Evolutionary conservation across 495 filamentous ascomycete genomes (phyloP), one percentile per base, ranked within the genome.

Genomic region (Opeltia flavorubescens): DNA sequence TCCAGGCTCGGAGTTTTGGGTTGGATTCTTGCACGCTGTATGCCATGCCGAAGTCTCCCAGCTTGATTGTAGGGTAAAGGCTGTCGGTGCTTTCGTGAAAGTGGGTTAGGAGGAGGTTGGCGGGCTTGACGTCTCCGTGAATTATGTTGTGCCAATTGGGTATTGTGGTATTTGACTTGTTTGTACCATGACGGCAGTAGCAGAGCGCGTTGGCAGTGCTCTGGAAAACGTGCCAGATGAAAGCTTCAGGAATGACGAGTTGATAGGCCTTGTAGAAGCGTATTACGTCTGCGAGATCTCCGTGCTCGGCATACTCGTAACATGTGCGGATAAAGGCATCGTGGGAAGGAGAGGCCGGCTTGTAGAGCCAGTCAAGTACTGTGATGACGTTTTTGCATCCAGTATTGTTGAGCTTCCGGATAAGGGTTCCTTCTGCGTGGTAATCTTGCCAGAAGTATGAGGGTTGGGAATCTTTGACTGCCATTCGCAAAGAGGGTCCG

Each of bases 121-220:
- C 62, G 1, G 68, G 70, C 49, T 77, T 77, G 58, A 77, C 66
- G 53, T 76, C 73, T 0, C 66, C 69, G 53, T 77, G 74, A 7
- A 77, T 64, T 21, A 77, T 61, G 0, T 36, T 12, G n/a, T 57
- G 49, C 49, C 55, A 57, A 11, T 33, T 49, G 2, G 5, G 11
- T 23, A 34, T 47, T 2, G n/a, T 20, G 15, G 35, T 17, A 2
- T 11, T 23, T 8, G 31, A 20, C 0, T 44, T n/a, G 15, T 40
- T 50, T 13, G 44, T 40, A 11, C 53, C 53, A n/a, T 46, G 46
- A 23, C 38, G 42, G 27, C 39, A 48, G 29, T 50, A 55, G 47
- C 49, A 55, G 18, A 57, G 43, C 12, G 46, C 49, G 29, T 48
- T 54, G 6, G 49, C 46, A 33, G 50, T 36, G 29, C 47, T 50